Conservation (phyloP, 2,329 filamentous ascomycete genomes). For the Aspergillus caelatus region DNA sequence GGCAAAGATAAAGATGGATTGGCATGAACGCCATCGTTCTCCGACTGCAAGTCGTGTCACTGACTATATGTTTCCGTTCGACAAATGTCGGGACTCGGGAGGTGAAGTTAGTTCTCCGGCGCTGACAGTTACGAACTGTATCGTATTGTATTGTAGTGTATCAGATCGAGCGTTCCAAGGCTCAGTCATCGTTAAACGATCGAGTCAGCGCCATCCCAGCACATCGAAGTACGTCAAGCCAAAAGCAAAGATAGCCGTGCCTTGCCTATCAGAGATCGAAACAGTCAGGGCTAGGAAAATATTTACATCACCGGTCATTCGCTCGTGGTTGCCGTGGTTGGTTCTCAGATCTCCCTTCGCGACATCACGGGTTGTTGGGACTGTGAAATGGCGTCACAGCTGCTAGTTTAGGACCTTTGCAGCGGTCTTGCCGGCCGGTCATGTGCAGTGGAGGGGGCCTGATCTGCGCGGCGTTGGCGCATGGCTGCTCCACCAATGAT, state of each 20-base stretch:
- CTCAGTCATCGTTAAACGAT: not conserved
- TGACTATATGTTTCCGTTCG: not conserved
- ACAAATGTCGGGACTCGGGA: not conserved
- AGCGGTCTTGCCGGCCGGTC: constrained; percentile 21
- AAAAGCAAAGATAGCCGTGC: not conserved
- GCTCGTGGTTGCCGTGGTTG: constrained; percentile 5
- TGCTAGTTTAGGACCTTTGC: constrained; percentile 25
- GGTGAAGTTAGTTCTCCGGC: not conserved
- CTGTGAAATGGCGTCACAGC: constrained; percentile 28
- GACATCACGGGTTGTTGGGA: constrained; percentile 17
- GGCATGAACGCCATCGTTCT: not conserved
- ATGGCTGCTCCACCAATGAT: constrained; percentile 19
- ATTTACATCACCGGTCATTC: constrained; percentile 20
- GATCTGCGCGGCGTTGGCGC: constrained; percentile 15
- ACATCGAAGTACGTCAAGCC: constrained; percentile 3
- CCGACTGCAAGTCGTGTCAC: not conserved
- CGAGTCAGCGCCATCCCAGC: not conserved
- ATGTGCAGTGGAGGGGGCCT: constrained; percentile 15
- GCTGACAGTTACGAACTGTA: not conserved
- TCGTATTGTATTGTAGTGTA: constrained; percentile 7
- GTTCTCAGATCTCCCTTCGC: constrained; percentile 11
- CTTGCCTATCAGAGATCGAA: constrained; percentile 4
- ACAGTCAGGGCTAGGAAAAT: constrained; percentile 4
- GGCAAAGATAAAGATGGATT: not conserved
- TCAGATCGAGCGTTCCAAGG: not conserved